Evolutionary conservation across 768 basidiomycete genomes (phyloP).

Genomic region (Trametes cingulata): DNA sequence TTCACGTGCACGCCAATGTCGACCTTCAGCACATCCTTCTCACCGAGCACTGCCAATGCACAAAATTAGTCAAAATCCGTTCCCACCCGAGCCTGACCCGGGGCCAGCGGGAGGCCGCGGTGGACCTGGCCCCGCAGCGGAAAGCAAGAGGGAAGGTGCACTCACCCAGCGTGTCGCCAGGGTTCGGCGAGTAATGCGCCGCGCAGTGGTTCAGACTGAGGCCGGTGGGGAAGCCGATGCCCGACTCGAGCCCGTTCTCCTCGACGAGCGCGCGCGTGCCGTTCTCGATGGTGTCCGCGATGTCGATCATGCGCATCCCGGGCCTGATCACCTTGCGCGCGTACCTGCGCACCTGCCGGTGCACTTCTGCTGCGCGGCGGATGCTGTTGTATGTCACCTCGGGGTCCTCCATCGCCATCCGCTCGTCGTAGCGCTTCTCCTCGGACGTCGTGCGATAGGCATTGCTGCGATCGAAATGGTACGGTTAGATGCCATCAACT

Average conservation of each 20-base stretch:
- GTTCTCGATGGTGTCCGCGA: slow-evolving; percentile 91
- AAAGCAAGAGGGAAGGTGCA: slow-evolving; percentile 12
- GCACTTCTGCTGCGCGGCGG: slow-evolving; percentile 92
- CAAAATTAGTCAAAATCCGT: neutral
- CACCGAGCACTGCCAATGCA: slow-evolving; percentile 61
- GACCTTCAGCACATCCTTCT: slow-evolving; percentile 91
- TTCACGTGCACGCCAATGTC: slow-evolving; percentile 97
- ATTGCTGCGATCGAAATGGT: slow-evolving; percentile 55
- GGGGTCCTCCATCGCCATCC: slow-evolving; percentile 74
- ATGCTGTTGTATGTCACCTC: slow-evolving; percentile 86
- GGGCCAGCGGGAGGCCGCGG: neutral
- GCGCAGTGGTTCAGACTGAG: slow-evolving; percentile 92
- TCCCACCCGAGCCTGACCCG: slow-evolving; percentile 3
- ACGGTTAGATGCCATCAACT: neutral
- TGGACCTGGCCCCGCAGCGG: neutral
- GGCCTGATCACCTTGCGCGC: slow-evolving; percentile 85
- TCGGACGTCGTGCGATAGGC: slow-evolving; percentile 86
- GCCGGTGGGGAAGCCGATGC: slow-evolving; percentile 96
- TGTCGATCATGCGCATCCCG: slow-evolving; percentile 93
- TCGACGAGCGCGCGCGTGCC: slow-evolving; percentile 90
- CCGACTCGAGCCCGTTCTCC: slow-evolving; percentile 80
- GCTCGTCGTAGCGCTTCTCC: slow-evolving; percentile 85
- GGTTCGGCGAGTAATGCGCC: slow-evolving; percentile 95
- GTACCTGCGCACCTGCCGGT: slow-evolving; percentile 84
- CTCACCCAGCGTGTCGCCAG: slow-evolving; percentile 82